Evolutionary conservation across 2,329 filamentous ascomycete genomes (phyloP).

Genomic region (Diaporthe amygdali): DNA sequence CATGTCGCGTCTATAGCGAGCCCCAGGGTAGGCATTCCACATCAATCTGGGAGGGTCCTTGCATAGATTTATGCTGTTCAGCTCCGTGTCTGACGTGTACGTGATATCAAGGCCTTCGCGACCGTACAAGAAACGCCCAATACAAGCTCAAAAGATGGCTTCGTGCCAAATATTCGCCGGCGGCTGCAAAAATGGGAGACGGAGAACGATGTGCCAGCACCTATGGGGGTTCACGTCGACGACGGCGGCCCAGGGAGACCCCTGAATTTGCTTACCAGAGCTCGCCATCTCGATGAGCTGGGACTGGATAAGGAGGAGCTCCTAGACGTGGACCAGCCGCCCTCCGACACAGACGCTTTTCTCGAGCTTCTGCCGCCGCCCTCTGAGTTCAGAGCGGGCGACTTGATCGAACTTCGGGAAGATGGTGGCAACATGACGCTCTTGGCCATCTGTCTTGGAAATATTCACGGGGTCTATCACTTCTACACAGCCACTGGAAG

Average conservation of each 20-base stretch:
- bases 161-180: conserved; percentile 40
- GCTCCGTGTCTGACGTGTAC: neutral
- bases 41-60: neutral
- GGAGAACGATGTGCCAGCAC: conserved; percentile 37
- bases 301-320: conserved; percentile 29
- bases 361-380: conserved; percentile 38
- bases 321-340: conserved; percentile 29
- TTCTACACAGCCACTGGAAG: conserved; percentile 60
- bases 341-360: conserved; percentile 43
- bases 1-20: neutral
- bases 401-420: conserved; percentile 53
- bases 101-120: conserved; percentile 5
- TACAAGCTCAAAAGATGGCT: neutral
- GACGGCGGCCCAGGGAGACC: conserved; percentile 32
- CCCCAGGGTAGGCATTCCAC: conserved; percentile 3
- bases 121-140: conserved; percentile 11
- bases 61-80: neutral
- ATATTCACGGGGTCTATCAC: conserved; percentile 55
- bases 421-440: conserved; percentile 44
- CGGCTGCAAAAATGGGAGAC: conserved; percentile 47
- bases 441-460: conserved; percentile 59
- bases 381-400: conserved; percentile 45
- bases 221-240: conserved; percentile 34
- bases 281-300: conserved; percentile 35
- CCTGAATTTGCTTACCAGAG: conserved; percentile 42